Percentiles rank a stretch among this genome's conserved stretches.
These are phyloP conservation scores for Strobilomyces dryophilus DNA, from an alignment of 768 basidiomycete genomes.

Conservation along the genomic window DNA sequence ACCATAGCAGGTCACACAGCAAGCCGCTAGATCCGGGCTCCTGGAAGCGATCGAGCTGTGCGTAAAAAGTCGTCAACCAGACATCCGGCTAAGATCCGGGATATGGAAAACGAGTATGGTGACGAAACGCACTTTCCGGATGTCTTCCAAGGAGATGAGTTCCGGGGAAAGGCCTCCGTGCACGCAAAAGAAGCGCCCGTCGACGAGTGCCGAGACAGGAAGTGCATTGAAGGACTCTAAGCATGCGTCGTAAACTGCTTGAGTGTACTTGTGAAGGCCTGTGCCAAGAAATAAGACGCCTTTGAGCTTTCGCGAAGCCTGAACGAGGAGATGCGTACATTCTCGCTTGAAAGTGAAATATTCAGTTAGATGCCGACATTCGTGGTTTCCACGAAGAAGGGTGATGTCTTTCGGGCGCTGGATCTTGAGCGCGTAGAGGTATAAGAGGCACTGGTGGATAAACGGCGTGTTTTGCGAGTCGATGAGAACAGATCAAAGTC, in stretches of 20 bases:
- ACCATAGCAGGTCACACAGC: conserved; percentile 94
- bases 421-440: conserved; percentile 91
- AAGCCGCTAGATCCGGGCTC: conserved; percentile 92
- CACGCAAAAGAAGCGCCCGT: conserved; percentile 94
- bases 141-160: conserved; percentile 72
- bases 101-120: background rate
- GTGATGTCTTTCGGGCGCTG: conserved; percentile 80
- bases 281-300: conserved; percentile 8
- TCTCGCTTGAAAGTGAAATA: conserved; percentile 99
- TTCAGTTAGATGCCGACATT: conserved; percentile 94
- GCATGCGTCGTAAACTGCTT: conserved; percentile 84
- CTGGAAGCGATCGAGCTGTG: conserved; percentile 83
- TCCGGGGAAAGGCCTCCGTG: conserved; percentile 95
- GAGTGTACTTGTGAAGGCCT: conserved; percentile 29
- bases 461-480: background rate
- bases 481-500: background rate
- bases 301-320: conserved; percentile 6
- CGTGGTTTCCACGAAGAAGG: conserved; percentile 92
- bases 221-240: conserved; percentile 86
- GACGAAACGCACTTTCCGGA: conserved; percentile 48
- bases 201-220: conserved; percentile 88
- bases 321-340: conserved; percentile 50
- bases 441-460: conserved; percentile 69
- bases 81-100: background rate
- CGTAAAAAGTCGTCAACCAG: conserved; percentile 7